Evolutionary conservation across 371 early-diverging fungal genomes (phyloP).

Genomic region (Circinella minor): DNA sequence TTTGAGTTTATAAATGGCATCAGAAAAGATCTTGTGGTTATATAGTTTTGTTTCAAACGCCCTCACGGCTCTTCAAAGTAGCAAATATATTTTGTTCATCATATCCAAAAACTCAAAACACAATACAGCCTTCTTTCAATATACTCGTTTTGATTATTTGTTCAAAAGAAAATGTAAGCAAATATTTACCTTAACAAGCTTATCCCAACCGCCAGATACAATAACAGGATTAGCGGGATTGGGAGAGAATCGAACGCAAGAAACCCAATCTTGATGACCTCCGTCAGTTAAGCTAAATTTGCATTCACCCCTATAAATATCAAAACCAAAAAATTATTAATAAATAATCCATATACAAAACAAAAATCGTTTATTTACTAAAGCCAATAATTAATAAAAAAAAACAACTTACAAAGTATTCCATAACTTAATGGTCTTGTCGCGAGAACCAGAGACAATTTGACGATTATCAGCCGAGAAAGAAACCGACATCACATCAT

Average conservation of each 20-base stretch:
- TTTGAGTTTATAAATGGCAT: background rate
- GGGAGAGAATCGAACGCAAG: slow-evolving; percentile 98
- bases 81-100: slow-evolving; percentile 19
- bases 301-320: slow-evolving; percentile 82
- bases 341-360: background rate
- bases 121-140: background rate
- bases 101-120: background rate
- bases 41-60: slow-evolving; percentile 5
- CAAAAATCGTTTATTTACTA: background rate
- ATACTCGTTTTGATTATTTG: background rate
- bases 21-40: slow-evolving; percentile 4
- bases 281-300: slow-evolving; percentile 94
- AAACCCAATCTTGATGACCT: slow-evolving; percentile 97
- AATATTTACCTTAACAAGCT: slow-evolving; percentile 87
- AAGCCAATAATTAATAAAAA: background rate
- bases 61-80: slow-evolving; percentile 19
- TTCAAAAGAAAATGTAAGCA: background rate
- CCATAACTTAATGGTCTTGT: slow-evolving; percentile 99
- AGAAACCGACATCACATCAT: slow-evolving; percentile 96
- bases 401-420: slow-evolving; percentile 79
- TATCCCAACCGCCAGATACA: slow-evolving; percentile 99
- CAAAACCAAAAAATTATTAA: background rate
- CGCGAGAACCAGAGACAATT: slow-evolving; percentile 97
- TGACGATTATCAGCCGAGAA: slow-evolving; percentile 99
- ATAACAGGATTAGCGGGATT: slow-evolving; percentile 96